Percentiles rank a stretch among this genome's conserved stretches.
phyloP scores from a whole-genome alignment of 2,329 filamentous ascomycete genomes.

The Fusarium sororula region DNA sequence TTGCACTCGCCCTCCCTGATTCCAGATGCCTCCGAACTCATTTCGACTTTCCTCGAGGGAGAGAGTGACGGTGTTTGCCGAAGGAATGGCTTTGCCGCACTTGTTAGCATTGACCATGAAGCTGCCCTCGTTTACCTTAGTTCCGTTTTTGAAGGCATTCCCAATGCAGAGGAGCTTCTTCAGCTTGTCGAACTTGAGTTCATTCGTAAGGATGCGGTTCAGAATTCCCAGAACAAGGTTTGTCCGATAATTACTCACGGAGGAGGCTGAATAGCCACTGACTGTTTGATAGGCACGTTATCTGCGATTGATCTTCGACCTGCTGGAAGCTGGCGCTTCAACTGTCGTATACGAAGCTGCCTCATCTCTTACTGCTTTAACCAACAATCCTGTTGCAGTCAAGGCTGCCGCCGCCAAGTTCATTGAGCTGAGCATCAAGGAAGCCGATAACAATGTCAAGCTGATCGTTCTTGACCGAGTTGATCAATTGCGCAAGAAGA shows the following conservation, averaged over 20 bases:
- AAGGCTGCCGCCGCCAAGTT: constrained; percentile 97
- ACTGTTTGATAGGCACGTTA: constrained; percentile 74
- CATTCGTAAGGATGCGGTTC: constrained; percentile 95
- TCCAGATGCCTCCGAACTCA: constrained; percentile 92
- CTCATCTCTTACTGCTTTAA: constrained; percentile 91
- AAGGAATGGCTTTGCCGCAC: constrained; percentile 93
- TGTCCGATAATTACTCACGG: constrained; percentile 28
- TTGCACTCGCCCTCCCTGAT: constrained; percentile 91
- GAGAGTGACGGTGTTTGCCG: constrained; percentile 97
- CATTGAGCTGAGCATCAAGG: constrained; percentile 96
- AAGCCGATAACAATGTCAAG: constrained; percentile 99
- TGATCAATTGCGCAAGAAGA: constrained; percentile 84
- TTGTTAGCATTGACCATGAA: constrained; percentile 91
- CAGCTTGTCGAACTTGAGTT: constrained; percentile 96
- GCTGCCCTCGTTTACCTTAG: constrained; percentile 89
- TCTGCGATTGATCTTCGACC: constrained; percentile 92
- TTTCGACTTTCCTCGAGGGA: constrained; percentile 86
- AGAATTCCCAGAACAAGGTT: constrained; percentile 94
- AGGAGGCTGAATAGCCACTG: constrained; percentile 39
- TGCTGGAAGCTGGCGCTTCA: constrained; percentile 90
- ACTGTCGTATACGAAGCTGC: constrained; percentile 98
- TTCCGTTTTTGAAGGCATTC: constrained; percentile 89
- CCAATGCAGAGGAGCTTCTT: constrained; percentile 92
- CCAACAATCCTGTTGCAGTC: constrained; percentile 95
- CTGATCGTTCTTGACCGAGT: constrained; percentile 97